phyloP scores from a whole-genome alignment of 2,329 filamentous ascomycete genomes.

The Botrytis deweyae region DNA sequence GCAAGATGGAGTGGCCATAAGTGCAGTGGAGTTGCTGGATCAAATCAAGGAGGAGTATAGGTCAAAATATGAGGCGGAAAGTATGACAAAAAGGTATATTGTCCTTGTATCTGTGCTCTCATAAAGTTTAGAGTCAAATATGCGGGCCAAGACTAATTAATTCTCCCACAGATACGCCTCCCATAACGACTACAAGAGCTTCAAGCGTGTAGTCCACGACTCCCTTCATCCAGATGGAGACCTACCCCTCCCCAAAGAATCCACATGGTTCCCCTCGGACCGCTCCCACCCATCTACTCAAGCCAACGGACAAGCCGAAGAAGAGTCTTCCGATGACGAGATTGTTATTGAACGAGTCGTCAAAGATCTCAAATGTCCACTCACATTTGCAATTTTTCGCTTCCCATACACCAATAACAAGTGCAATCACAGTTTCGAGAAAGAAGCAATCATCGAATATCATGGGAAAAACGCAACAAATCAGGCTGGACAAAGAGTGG shows the following conservation, averaged over 20 bases:
- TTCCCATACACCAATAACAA: slow-evolving; percentile 65
- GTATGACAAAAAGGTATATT: slow-evolving; percentile 44
- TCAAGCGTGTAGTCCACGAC: slow-evolving; percentile 62
- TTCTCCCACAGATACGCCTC: slow-evolving; percentile 49
- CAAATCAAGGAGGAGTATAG: slow-evolving; percentile 40
- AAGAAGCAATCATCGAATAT: slow-evolving; percentile 57
- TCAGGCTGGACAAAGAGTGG: slow-evolving; percentile 26
- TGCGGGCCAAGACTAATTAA: slow-evolving; percentile 16
- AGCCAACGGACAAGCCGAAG: slow-evolving; percentile 21
- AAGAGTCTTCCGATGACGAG: slow-evolving; percentile 59
- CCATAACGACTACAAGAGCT: slow-evolving; percentile 60
- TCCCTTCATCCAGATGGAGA: slow-evolving; percentile 51
- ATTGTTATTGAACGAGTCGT: slow-evolving; percentile 64
- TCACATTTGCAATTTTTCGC: slow-evolving; percentile 63
- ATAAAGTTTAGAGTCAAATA: background rate
- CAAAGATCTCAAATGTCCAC: slow-evolving; percentile 66
- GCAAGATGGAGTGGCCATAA: slow-evolving; percentile 42
- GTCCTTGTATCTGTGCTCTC: background rate
- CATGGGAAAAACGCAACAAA: slow-evolving; percentile 22
- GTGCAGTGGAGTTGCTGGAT: slow-evolving; percentile 41
- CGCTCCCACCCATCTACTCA: background rate
- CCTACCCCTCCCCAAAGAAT: slow-evolving; percentile 53
- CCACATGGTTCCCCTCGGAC: slow-evolving; percentile 58
- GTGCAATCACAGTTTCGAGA: slow-evolving; percentile 74
- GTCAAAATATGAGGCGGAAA: slow-evolving; percentile 41